Evolutionary conservation across 176 grass and related monocot species (phyloP).

Genomic region (Bonia amplexicaulis): DNA sequence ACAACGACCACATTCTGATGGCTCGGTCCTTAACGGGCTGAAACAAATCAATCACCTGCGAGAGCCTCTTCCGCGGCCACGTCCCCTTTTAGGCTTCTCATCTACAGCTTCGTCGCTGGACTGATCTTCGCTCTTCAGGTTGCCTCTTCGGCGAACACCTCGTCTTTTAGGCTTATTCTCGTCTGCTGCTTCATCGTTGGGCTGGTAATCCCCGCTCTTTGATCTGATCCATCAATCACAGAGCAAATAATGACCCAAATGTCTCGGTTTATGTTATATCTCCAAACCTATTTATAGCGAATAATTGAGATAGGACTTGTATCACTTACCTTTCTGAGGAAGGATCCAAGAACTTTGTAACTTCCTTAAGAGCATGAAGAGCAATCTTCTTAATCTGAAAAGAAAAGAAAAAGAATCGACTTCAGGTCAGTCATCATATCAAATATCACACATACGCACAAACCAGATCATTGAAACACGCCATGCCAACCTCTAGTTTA

Average conservation of each 20-base stretch:
- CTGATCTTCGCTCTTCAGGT: not conserved
- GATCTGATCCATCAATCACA: not conserved
- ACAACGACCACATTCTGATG: not conserved
- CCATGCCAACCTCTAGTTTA: slow-evolving; percentile 58
- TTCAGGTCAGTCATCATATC: not conserved
- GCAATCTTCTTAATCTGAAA: slow-evolving; percentile 78
- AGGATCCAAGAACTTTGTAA: slow-evolving; percentile 34
- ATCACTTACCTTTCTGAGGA: slow-evolving; percentile 29
- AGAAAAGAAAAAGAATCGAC: not conserved
- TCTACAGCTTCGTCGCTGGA: not conserved
- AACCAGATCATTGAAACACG: not conserved
- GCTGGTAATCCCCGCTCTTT: not conserved
- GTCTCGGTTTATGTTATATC: not conserved
- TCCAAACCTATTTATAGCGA: not conserved
- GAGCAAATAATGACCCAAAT: not conserved
- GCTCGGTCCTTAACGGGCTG: not conserved
- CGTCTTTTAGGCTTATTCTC: not conserved
- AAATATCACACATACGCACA: not conserved
- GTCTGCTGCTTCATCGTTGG: not conserved
- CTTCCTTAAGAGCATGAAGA: slow-evolving; percentile 50
- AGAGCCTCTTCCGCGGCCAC: not conserved
- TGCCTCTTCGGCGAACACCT: not conserved
- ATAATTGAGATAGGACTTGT: not conserved
- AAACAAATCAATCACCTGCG: not conserved
- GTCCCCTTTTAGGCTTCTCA: not conserved